Percentiles rank a stretch among this genome's conserved stretches.
Evolutionary conservation across 2,329 filamentous ascomycete species (phyloP).

Genomic region (Thermochaetoides dissita): DNA sequence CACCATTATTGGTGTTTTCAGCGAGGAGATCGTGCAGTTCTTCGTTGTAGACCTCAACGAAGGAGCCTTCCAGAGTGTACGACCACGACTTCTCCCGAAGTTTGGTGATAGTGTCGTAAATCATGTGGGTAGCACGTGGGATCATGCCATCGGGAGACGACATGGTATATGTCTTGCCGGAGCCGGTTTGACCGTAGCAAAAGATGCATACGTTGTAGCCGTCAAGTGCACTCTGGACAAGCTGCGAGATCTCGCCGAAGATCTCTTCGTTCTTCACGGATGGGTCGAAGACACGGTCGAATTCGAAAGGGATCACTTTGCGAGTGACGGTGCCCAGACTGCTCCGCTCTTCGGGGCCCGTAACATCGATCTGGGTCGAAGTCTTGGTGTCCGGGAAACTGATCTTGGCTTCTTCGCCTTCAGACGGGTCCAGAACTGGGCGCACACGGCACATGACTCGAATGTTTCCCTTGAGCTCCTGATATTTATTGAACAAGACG

Average conservation of each 20-base stretch:
- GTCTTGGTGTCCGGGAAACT: constrained; percentile 72
- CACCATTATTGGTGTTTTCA: constrained; percentile 41
- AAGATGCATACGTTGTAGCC: constrained; percentile 99
- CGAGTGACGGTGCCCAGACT: constrained; percentile 62
- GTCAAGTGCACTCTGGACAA: constrained; percentile 90
- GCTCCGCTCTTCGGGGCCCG: constrained; percentile 71
- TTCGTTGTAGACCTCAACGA: constrained; percentile 97
- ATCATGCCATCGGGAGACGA: constrained; percentile 87
- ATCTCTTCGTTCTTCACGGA: constrained; percentile 66
- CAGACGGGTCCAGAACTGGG: constrained; percentile 46
- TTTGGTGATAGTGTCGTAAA: constrained; percentile 73
- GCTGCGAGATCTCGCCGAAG: constrained; percentile 90
- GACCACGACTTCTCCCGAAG: constrained; percentile 85
- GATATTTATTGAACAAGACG: constrained; percentile 92
- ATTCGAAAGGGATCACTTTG: constrained; percentile 74
- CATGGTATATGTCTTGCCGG: constrained; percentile 96
- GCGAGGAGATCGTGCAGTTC: constrained; percentile 79
- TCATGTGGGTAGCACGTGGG: constrained; percentile 79
- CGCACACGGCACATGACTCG: constrained; percentile 94
- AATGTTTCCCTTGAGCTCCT: constrained; percentile 96
- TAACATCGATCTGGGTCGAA: constrained; percentile 71
- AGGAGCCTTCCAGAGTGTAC: constrained; percentile 88
- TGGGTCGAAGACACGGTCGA: constrained; percentile 84
- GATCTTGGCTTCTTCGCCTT: constrained; percentile 58
- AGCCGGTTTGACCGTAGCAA: constrained; percentile 94